A percentile compares a stretch with the other conserved stretches of the same genome.
phyloP scores from a whole-genome alignment of 306 rosid genomes.

The Inga laurina region DNA sequence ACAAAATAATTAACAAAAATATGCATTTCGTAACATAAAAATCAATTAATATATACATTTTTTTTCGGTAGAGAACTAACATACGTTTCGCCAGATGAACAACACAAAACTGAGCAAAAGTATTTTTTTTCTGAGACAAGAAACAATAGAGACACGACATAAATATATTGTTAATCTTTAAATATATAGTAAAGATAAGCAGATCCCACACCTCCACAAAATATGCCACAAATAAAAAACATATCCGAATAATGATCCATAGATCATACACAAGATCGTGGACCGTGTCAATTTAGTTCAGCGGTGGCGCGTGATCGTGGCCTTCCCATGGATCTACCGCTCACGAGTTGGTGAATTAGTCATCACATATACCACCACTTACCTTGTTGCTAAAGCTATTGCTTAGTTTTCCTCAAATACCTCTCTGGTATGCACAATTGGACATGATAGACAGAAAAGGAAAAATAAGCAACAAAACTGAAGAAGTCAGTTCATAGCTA shows the following conservation, averaged over 20 bases:
- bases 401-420: not conserved
- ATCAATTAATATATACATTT: too few relatives aligned
- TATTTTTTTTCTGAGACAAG: too few relatives aligned
- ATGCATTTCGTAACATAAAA: too few relatives aligned
- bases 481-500: slow-evolving; percentile 1
- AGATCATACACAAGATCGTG: not conserved
- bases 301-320: not conserved
- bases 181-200: not conserved
- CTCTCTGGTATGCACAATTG: not conserved
- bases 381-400: not conserved
- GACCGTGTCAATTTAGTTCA: not conserved
- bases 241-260: not conserved
- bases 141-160: too few relatives aligned
- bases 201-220: not conserved
- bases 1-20: too few relatives aligned
- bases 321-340: not conserved
- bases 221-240: not conserved
- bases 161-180: too few relatives aligned
- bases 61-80: too few relatives aligned
- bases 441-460: not conserved
- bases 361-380: not conserved
- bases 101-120: too few relatives aligned
- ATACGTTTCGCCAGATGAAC: too few relatives aligned
- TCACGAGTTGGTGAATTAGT: not conserved
- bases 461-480: slow-evolving; percentile 10